Conservation (phyloP, 192 early-diverging fungal genomes). For the Ramicandelaber brevisporus region DNA sequence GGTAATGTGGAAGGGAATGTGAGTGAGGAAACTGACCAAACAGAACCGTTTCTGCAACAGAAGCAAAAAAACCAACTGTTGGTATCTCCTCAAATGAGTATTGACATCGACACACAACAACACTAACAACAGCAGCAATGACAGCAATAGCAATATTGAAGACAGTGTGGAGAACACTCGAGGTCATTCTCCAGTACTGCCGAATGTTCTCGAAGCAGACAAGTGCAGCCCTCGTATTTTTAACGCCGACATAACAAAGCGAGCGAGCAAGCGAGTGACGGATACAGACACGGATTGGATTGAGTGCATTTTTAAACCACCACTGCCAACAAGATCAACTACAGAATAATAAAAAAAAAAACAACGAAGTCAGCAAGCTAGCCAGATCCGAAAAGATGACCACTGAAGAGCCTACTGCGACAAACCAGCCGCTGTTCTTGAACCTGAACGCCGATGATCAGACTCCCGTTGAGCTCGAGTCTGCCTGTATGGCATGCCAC, state of each 20-base stretch:
- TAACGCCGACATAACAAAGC: too few relatives aligned
- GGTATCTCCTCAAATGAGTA: constrained; percentile 1
- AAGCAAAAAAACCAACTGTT: constrained; percentile 2
- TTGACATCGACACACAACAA: constrained; percentile 1
- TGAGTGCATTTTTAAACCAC: too few relatives aligned
- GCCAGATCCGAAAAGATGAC: background rate
- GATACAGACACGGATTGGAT: too few relatives aligned
- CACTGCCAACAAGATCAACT: too few relatives aligned
- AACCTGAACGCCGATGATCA: constrained; percentile 33
- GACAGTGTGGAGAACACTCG: too few relatives aligned
- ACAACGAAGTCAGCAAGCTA: constrained; percentile 1
- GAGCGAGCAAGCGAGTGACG: too few relatives aligned
- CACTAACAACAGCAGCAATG: background rate
- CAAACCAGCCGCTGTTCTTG: constrained; percentile 28
- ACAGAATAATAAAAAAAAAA: background rate
- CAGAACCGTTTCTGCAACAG: background rate
- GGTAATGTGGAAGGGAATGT: too few relatives aligned
- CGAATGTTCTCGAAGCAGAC: too few relatives aligned
- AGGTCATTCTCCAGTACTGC: too few relatives aligned
- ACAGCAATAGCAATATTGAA: too few relatives aligned
- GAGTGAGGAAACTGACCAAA: constrained; percentile 1
- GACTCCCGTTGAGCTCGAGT: constrained; percentile 70
- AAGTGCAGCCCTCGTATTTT: too few relatives aligned
- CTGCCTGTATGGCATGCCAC: constrained; percentile 72
- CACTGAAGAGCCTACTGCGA: constrained; percentile 7